Evolutionary conservation across 75 land plant species (phyloP).

Genomic region (Cryptomeria japonica): DNA sequence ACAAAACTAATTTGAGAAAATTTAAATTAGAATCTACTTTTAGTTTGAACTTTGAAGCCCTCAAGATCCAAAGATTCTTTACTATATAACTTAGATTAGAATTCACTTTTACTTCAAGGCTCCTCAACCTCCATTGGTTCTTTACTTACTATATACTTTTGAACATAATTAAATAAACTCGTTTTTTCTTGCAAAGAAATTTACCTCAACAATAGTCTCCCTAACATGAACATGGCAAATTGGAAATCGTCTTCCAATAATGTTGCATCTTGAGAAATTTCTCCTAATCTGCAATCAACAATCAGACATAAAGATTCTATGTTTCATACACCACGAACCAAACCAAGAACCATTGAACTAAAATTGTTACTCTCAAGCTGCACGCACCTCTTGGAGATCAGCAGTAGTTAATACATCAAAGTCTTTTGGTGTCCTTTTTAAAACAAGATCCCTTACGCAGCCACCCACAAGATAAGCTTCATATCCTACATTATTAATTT

Average conservation of each 20-base stretch:
- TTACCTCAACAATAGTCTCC: slow-evolving; percentile 65
- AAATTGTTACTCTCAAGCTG: neutral
- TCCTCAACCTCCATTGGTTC: neutral
- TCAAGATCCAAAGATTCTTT: neutral
- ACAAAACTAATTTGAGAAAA: neutral
- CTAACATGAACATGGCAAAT: slow-evolving; percentile 69
- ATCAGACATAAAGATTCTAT: neutral
- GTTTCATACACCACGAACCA: neutral
- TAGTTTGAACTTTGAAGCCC: too few relatives aligned
- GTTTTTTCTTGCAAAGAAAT: slow-evolving; percentile 1
- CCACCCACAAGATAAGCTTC: slow-evolving; percentile 93
- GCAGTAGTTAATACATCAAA: slow-evolving; percentile 86
- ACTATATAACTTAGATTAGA: neutral
- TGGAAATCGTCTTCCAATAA: slow-evolving; percentile 82
- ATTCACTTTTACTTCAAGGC: neutral
- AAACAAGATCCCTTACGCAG: slow-evolving; percentile 82
- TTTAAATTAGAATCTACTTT: neutral
- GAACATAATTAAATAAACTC: neutral
- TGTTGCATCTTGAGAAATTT: slow-evolving; percentile 53
- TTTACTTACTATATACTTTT: neutral
- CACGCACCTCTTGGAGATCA: slow-evolving; percentile 43
- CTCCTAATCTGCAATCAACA: slow-evolving; percentile 47
- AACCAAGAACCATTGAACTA: neutral
- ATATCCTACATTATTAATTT: slow-evolving; percentile 47
- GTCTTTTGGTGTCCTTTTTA: slow-evolving; percentile 76